Base-by-base conservation (phyloP, 106 monocot genomes). In the Narthecium ossifragum region DNA sequence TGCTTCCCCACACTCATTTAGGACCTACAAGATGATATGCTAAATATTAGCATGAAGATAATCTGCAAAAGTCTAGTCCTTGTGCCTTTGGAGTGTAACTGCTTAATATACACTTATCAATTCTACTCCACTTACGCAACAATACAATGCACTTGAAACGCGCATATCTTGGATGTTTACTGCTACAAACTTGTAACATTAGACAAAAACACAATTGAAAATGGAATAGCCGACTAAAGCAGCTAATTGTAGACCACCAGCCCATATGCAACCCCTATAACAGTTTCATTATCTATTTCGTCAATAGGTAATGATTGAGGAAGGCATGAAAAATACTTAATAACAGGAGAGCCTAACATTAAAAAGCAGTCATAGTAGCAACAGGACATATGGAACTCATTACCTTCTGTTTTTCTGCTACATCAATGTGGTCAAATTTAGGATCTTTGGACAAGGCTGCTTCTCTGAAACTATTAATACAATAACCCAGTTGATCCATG, bases 381-480 rank as follows among this genome's bases (percentile, higher is more conserved):
- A n/a, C n/a, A n/a, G n/a, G n/a, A n/a, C n/a, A n/a, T n/a, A n/a
- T n/a, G n/a, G n/a, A n/a, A n/a, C 12, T 17, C 6, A 43, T 43
- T 65, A 96, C 96, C 90, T 98, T 98, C 24, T 98, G 86, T 65
- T 98, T 98, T 8, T 98, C 96, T 25, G 75, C 68, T 45, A 69
- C 34, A 36, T 98, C 96, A 59, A 98, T 98, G 60, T 98, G 96
- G 55, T 98, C 96, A 79, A 86, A 98, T 43, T 76, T 77, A 6
- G 83, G 81, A 69, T 87, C 84, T 11, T 61, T 84, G 13, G 90
- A 86, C 52, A 84, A 61, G 2, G 96, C 96, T 4, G 84, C 96
- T 26, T 84, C 84, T 63, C 80, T 86, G 55, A 73, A 98, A 60
- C 96, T 84, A 39, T 66, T 74, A 57, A 98, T 74, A 55, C 96